Percentiles rank a stretch among this genome's conserved stretches.
These are phyloP conservation scores for Chlorella sorokiniana DNA, from an alignment of 139 green algal species.

Conservation along the genomic window DNA sequence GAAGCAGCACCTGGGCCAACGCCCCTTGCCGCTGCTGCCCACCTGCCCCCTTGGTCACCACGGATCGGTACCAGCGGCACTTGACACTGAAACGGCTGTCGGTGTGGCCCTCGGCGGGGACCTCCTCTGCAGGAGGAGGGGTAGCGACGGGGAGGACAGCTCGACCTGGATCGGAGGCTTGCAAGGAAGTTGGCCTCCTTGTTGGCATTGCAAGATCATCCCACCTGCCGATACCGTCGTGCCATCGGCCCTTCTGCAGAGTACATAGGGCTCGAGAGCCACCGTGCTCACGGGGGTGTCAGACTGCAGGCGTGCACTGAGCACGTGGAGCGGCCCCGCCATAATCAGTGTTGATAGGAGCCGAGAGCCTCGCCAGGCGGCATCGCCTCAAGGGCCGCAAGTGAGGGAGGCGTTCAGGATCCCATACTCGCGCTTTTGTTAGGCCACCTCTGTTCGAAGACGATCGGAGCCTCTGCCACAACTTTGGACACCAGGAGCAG, in stretches of 20 bases:
- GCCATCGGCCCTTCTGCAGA: slow-evolving; percentile 74
- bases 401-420: neutral
- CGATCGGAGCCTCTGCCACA: too few relatives aligned
- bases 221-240: slow-evolving; percentile 54
- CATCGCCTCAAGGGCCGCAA: neutral
- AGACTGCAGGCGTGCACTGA: slow-evolving; percentile 59
- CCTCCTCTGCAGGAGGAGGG: slow-evolving; percentile 67
- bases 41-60: slow-evolving; percentile 69
- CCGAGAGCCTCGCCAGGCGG: neutral
- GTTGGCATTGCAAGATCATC: neutral
- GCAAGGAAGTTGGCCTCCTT: neutral
- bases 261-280: slow-evolving; percentile 86
- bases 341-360: neutral
- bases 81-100: slow-evolving; percentile 75
- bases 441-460: too few relatives aligned
- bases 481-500: too few relatives aligned
- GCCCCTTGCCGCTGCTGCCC: neutral
- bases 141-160: neutral
- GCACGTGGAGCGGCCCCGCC: slow-evolving; percentile 39
- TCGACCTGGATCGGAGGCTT: neutral
- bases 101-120: slow-evolving; percentile 76
- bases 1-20: too few relatives aligned
- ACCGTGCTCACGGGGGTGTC: slow-evolving; percentile 82
- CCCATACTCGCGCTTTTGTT: neutral
- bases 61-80: slow-evolving; percentile 88